Percentiles rank a stretch among this genome's conserved stretches.
phyloP scores from a whole-genome alignment of 164 flowering plant genomes.

The Umbellularia californica region DNA sequence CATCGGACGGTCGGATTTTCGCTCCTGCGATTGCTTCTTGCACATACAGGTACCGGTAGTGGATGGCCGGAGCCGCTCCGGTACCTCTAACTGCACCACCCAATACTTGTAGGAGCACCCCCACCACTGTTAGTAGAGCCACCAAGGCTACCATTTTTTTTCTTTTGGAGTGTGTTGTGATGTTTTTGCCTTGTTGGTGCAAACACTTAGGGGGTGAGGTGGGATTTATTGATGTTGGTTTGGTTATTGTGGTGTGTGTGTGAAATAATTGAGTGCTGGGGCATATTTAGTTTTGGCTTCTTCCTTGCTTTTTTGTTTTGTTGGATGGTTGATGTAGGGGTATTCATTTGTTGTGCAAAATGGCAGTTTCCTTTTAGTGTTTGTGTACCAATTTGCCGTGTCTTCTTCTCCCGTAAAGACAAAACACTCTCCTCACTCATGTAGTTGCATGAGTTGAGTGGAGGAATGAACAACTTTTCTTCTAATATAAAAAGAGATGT shows the following conservation, averaged over 20 bases:
- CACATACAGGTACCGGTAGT: slow-evolving; percentile 36
- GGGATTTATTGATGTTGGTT: slow-evolving; percentile 25
- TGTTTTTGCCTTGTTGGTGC: slow-evolving; percentile 1
- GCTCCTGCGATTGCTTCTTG: slow-evolving; percentile 23
- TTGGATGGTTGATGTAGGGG: background rate
- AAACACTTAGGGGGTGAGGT: slow-evolving; percentile 1
- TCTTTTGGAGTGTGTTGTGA: background rate
- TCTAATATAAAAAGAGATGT: no score
- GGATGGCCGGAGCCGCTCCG: slow-evolving; percentile 1
- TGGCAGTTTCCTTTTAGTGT: slow-evolving; percentile 1
- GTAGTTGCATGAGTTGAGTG: slow-evolving; percentile 2
- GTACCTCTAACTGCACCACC: background rate
- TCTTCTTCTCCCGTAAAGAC: slow-evolving; percentile 16
- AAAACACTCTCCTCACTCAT: slow-evolving; percentile 7
- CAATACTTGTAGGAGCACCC: slow-evolving; percentile 3
- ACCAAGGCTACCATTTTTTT: slow-evolving; percentile 11
- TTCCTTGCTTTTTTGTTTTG: background rate
- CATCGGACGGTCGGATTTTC: background rate
- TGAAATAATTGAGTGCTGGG: slow-evolving; percentile 16
- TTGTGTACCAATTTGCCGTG: slow-evolving; percentile 6
- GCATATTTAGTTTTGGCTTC: background rate
- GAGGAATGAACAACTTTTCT: background rate
- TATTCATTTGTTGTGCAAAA: background rate
- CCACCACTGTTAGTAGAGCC: slow-evolving; percentile 9
- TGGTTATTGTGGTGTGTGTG: slow-evolving; percentile 10